Conservation (phyloP, 2,329 filamentous ascomycete species). For the Monascus ruber region DNA sequence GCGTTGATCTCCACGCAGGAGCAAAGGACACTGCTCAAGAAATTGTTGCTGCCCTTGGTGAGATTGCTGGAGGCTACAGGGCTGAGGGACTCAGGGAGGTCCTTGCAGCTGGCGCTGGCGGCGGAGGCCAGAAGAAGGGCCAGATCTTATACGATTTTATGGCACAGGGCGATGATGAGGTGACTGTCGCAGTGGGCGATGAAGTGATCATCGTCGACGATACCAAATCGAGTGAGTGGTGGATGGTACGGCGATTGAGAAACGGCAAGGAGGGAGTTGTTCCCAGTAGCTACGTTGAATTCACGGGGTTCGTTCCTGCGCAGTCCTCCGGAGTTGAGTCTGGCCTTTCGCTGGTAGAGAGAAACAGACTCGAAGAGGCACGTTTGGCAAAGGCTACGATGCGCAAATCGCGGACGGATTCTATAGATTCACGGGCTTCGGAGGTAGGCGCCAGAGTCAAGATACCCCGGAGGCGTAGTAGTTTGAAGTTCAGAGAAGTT, state of each 20-base stretch:
- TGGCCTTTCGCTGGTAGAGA: slow-evolving; percentile 60
- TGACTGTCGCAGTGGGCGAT: slow-evolving; percentile 79
- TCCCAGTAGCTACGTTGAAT: slow-evolving; percentile 89
- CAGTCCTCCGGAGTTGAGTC: slow-evolving; percentile 47
- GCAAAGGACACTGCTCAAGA: slow-evolving; percentile 94
- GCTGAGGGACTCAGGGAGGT: slow-evolving; percentile 77
- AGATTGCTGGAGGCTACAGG: slow-evolving; percentile 73
- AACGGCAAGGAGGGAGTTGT: slow-evolving; percentile 94
- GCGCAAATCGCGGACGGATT: slow-evolving; percentile 48
- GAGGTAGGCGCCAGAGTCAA: slow-evolving; percentile 69
- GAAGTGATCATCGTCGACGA: slow-evolving; percentile 88
- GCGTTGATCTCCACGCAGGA: slow-evolving; percentile 90
- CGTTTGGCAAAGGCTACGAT: slow-evolving; percentile 70
- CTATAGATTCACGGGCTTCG: slow-evolving; percentile 39
- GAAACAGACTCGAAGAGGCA: slow-evolving; percentile 68
- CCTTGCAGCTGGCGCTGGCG: slow-evolving; percentile 64
- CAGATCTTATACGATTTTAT: slow-evolving; percentile 89
- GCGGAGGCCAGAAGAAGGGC: slow-evolving; percentile 62
- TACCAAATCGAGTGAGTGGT: slow-evolving; percentile 92
- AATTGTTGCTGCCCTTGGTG: slow-evolving; percentile 77
- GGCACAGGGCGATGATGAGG: slow-evolving; percentile 92
- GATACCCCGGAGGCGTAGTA: slow-evolving; percentile 69
- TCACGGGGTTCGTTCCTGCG: slow-evolving; percentile 56
- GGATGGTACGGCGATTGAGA: slow-evolving; percentile 82
- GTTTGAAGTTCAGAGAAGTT: slow-evolving; percentile 56